Percentiles rank a stretch among this genome's conserved stretches.
These are phyloP conservation scores for Cladosporium colombiae DNA, from an alignment of 2,329 filamentous ascomycete genomes.

Conservation along the genomic window DNA sequence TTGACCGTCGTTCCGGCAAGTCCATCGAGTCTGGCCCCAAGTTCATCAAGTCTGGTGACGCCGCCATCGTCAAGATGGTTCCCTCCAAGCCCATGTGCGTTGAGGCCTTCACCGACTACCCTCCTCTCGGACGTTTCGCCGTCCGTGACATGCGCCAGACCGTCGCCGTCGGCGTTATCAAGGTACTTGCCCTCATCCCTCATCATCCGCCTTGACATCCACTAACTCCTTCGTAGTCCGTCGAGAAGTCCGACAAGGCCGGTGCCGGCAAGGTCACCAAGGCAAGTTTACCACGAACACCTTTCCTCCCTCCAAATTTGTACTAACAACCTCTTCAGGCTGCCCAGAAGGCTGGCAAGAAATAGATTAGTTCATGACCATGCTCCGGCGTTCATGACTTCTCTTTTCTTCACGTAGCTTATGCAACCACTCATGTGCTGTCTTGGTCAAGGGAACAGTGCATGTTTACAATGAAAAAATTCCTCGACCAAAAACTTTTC, in stretches of 20 bases:
- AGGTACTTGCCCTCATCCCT: constrained; percentile 71
- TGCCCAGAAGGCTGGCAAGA: constrained; percentile 42
- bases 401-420: constrained; percentile 25
- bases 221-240: constrained; percentile 31
- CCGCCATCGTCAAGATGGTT: constrained; percentile 99
- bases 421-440: constrained; percentile 22
- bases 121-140: constrained; percentile 98
- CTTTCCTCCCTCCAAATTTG: background rate
- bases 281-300: constrained; percentile 26
- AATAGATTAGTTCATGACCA: constrained; percentile 32
- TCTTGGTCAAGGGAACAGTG: constrained; percentile 30
- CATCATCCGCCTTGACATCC: background rate
- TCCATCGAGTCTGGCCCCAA: constrained; percentile 87
- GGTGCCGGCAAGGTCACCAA: constrained; percentile 55
- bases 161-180: constrained; percentile 94
- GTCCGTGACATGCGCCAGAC: constrained; percentile 95
- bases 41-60: constrained; percentile 99
- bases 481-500: constrained; percentile 28
- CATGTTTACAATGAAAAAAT: constrained; percentile 25
- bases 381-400: constrained; percentile 17
- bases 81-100: constrained; percentile 99
- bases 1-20: constrained; percentile 99
- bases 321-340: constrained; percentile 22
- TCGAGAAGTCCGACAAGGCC: constrained; percentile 50
- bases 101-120: constrained; percentile 99